phyloP scores from a whole-genome alignment of 1,284 basidiomycete genomes.

The Thecaphora thlaspeos region DNA sequence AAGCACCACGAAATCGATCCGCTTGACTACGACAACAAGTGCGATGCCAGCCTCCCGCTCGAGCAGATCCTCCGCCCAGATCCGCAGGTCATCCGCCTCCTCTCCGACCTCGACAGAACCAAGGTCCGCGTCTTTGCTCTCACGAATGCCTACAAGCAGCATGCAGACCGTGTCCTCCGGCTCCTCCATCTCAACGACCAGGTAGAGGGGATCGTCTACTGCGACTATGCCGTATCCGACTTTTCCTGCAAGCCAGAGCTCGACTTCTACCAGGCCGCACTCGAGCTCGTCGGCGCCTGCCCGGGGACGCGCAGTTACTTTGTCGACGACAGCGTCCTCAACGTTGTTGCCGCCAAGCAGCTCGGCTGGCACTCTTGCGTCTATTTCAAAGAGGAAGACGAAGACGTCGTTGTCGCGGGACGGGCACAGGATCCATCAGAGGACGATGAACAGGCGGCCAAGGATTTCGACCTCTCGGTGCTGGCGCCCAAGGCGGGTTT shows the following conservation, averaged over 20 bases:
- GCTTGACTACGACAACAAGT: conserved; percentile 79
- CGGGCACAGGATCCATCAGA: conserved; percentile 2
- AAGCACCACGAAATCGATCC: conserved; percentile 79
- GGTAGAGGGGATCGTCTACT: conserved; percentile 77
- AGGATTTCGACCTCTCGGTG: conserved; percentile 12
- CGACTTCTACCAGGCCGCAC: conserved; percentile 47
- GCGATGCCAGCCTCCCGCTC: conserved; percentile 78
- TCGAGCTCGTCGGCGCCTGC: conserved; percentile 25
- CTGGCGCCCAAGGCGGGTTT: conserved; percentile 5
- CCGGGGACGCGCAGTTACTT: conserved; percentile 38
- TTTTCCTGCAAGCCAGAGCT: conserved; percentile 80
- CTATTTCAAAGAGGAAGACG: conserved; percentile 42
- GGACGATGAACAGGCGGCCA: conserved; percentile 13
- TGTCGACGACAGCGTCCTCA: conserved; percentile 55
- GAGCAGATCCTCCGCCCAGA: conserved; percentile 75
- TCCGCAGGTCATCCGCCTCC: conserved; percentile 67
- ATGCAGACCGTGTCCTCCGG: conserved; percentile 74
- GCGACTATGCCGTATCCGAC: conserved; percentile 69
- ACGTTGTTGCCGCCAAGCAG: conserved; percentile 43
- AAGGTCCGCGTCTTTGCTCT: conserved; percentile 65
- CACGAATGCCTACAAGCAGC: conserved; percentile 63
- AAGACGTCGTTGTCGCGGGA: conserved; percentile 5
- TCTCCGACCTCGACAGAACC: conserved; percentile 74
- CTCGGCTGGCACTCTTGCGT: conserved; percentile 53
- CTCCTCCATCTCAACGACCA: conserved; percentile 73